phyloP scores from a whole-genome alignment of 805 yeast species.

The Wilhelminamyces savonicus region DNA sequence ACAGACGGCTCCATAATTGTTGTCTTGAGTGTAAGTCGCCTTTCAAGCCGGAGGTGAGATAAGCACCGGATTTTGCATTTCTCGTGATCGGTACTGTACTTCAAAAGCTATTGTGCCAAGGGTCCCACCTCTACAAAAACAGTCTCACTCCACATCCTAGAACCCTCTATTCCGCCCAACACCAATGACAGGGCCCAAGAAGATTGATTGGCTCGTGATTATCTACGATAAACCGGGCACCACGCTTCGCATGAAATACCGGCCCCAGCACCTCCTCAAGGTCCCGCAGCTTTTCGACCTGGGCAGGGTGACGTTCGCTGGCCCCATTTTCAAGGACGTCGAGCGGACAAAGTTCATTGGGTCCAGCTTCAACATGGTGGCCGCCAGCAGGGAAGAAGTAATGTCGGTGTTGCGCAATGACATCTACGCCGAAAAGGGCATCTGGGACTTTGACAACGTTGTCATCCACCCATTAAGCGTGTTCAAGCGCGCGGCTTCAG shows the following conservation, averaged over 20 bases:
- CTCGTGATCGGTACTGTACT: too few relatives aligned
- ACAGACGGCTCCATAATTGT: too few relatives aligned
- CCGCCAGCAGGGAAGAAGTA: conserved; percentile 5
- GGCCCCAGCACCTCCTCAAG: conserved; percentile 8
- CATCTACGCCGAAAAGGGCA: conserved; percentile 8
- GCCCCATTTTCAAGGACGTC: conserved; percentile 10
- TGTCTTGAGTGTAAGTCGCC: too few relatives aligned
- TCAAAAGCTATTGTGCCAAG: too few relatives aligned
- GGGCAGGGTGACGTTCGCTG: conserved; percentile 6
- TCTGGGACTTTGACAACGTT: conserved; percentile 10
- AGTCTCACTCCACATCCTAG: too few relatives aligned
- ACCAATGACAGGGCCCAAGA: too few relatives aligned
- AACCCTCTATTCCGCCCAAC: too few relatives aligned
- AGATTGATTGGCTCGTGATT: conserved; percentile 12
- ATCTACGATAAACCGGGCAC: conserved; percentile 9
- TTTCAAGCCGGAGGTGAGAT: too few relatives aligned
- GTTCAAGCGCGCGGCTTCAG: conserved; percentile 1
- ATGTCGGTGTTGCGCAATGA: conserved; percentile 8
- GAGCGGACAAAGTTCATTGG: conserved; percentile 8
- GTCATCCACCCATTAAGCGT: conserved; percentile 4
- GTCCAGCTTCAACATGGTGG: conserved; percentile 8
- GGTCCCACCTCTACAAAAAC: too few relatives aligned
- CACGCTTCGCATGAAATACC: conserved; percentile 6
- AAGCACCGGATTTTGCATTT: too few relatives aligned
- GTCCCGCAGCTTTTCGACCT: conserved; percentile 5